Evolutionary conservation across 305 asterid genomes (phyloP), one percentile per base, ranked within the genome.

Genomic region (Solanum aculeatissimum): DNA sequence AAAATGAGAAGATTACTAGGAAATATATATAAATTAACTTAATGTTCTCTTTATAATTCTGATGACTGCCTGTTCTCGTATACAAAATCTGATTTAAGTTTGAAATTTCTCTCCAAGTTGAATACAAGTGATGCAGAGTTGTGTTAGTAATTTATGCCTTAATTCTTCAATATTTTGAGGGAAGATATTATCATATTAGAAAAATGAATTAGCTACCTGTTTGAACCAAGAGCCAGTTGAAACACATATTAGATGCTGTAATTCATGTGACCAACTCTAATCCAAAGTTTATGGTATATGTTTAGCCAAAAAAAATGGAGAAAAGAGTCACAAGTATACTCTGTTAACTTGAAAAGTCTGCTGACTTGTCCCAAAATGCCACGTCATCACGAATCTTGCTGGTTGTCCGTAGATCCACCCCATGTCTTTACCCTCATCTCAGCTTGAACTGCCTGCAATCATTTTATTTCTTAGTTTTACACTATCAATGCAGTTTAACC

Each of bases 371-470:
- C n/a, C n/a, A n/a, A n/a, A 45, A 74, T 83, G 54, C 40, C 19
- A 9, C 9, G 5, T 4, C 57, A 40, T 87, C 83, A 83, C 7
- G 27, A 79, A 15, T 62, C 35, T 70, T 42, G 69, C 29, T 47
- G 75, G 54, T 53, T 54, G 68, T 66, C 60, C 18, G 14, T 29
- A 14, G 85, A 63, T 18, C 66, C 72, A 57, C 86, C 89, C 86
- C 87, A 84, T 25, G 89, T 63, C 63, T 62, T 87, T 7, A 93
- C 85, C 43, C 93, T 87, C 83, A 88, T 92, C 88, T 87, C 94
- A 42, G 94, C 94, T 83, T 79, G 86, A 19, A 83, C 78, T 66
- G 97, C 92, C 92, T 93, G 92, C 89, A 45, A 18, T 72, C n/a
- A 15, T 45, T n/a, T 45, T 40, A 11, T 53, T 29, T 29, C 13